Conservation (phyloP, 805 yeast genomes). For the Candida ortonii region DNA sequence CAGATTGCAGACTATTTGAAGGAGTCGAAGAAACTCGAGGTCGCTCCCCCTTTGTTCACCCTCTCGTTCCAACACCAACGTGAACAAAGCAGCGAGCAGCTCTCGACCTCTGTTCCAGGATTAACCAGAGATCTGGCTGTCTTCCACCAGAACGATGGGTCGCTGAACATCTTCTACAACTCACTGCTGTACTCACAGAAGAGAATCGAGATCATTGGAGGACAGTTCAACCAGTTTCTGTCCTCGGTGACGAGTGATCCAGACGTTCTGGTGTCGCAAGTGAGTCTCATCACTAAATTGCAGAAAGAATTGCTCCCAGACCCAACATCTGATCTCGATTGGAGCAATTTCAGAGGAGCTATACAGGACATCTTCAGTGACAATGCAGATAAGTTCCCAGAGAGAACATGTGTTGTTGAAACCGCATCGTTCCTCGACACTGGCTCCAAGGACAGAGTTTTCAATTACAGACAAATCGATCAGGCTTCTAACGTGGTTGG, state of each 20-base stretch:
- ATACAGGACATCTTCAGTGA: constrained; percentile 92
- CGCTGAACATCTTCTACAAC: constrained; percentile 61
- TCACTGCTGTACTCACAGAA: constrained; percentile 67
- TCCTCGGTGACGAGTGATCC: constrained; percentile 37
- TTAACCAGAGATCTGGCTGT: constrained; percentile 65
- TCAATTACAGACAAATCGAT: constrained; percentile 84
- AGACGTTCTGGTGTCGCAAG: constrained; percentile 49
- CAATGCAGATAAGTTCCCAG: constrained; percentile 83
- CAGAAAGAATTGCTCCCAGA: constrained; percentile 71
- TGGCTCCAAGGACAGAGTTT: constrained; percentile 57
- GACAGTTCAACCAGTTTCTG: constrained; percentile 64
- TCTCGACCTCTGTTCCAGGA: constrained; percentile 48
- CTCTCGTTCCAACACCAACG: constrained; percentile 59
- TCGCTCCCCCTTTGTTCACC: constrained; percentile 62
- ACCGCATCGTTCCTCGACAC: constrained; percentile 69
- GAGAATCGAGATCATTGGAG: constrained; percentile 66
- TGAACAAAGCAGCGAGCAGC: constrained; percentile 36
- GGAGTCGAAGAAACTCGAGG: constrained; percentile 46
- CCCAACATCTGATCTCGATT: constrained; percentile 82
- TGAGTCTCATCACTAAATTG: constrained; percentile 64
- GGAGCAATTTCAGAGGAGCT: constrained; percentile 90
- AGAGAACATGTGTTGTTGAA: constrained; percentile 87
- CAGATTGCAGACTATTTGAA: constrained; percentile 55
- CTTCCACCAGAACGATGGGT: constrained; percentile 35
- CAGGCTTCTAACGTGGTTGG: constrained; percentile 93